phyloP scores from a whole-genome alignment of 495 filamentous ascomycete species.

The Podospora anserina region DNA sequence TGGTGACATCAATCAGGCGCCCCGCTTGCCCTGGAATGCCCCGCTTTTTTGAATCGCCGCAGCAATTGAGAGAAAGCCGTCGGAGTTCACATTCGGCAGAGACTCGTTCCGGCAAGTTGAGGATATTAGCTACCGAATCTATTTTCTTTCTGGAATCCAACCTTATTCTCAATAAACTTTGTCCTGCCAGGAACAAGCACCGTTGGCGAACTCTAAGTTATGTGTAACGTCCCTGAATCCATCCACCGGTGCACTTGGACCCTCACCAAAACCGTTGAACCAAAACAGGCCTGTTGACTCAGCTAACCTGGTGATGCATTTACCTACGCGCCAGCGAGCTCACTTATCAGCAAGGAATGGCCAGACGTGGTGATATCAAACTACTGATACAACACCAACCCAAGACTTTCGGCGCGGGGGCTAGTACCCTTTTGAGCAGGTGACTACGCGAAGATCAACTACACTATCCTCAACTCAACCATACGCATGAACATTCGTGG shows the following conservation, averaged over 20 bases:
- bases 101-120: not conserved
- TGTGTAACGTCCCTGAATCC: no score
- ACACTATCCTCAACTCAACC: not conserved
- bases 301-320: not conserved
- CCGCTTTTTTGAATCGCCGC: not conserved
- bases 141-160: not conserved
- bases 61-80: not conserved
- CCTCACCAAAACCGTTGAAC: not conserved
- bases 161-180: not conserved
- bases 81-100: not conserved
- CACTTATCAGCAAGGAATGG: not conserved
- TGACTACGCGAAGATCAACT: not conserved
- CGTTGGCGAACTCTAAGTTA: not conserved
- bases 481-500: not conserved
- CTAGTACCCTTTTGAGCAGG: not conserved
- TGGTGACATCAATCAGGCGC: constrained; percentile 4
- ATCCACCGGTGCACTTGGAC: no score
- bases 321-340: not conserved
- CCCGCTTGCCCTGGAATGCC: constrained; percentile 4
- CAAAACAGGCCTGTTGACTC: not conserved
- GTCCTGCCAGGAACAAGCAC: not conserved
- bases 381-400: not conserved
- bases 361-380: not conserved
- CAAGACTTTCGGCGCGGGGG: not conserved
- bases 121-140: not conserved